Conservation (phyloP, 805 yeast genomes). For the Kregervanrija pseudodelftensis region DNA sequence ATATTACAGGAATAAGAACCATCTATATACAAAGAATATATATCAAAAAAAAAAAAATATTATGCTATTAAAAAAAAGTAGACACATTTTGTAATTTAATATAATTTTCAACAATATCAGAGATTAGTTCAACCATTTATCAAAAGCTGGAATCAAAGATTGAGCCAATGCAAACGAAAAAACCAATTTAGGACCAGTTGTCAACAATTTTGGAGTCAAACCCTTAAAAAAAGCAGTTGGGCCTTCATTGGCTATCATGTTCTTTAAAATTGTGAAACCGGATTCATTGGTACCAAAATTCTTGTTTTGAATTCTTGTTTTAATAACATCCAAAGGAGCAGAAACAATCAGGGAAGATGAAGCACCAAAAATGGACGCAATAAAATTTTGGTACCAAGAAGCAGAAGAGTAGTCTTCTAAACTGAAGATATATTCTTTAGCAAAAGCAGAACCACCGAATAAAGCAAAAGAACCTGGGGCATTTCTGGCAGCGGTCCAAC, state of each 20-base stretch:
- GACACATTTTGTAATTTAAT: not conserved
- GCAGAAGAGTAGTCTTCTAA: constrained; percentile 83
- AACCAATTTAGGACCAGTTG: constrained; percentile 97
- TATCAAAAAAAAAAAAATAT: not conserved
- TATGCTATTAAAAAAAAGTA: not conserved
- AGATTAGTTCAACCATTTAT: constrained; percentile 42
- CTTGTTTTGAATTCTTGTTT: constrained; percentile 96
- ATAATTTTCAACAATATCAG: not conserved
- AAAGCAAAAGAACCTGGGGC: constrained; percentile 98
- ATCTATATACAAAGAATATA: not conserved
- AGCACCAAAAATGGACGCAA: constrained; percentile 94
- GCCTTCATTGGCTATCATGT: constrained; percentile 91
- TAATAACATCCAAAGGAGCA: constrained; percentile 96
- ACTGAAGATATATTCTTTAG: constrained; percentile 90
- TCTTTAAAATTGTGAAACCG: constrained; percentile 87
- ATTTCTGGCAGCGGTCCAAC: constrained; percentile 99
- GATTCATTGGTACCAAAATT: constrained; percentile 93
- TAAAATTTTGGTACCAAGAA: constrained; percentile 90
- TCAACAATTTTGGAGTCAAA: constrained; percentile 88
- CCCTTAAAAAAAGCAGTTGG: constrained; percentile 90
- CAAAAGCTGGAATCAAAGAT: constrained; percentile 93
- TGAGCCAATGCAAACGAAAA: constrained; percentile 98
- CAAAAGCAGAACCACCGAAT: constrained; percentile 98
- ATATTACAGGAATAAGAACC: not conserved
- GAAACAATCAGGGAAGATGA: constrained; percentile 93